phyloP scores from a whole-genome alignment of 805 yeast genomes.

The Ogataea trehalophila region DNA sequence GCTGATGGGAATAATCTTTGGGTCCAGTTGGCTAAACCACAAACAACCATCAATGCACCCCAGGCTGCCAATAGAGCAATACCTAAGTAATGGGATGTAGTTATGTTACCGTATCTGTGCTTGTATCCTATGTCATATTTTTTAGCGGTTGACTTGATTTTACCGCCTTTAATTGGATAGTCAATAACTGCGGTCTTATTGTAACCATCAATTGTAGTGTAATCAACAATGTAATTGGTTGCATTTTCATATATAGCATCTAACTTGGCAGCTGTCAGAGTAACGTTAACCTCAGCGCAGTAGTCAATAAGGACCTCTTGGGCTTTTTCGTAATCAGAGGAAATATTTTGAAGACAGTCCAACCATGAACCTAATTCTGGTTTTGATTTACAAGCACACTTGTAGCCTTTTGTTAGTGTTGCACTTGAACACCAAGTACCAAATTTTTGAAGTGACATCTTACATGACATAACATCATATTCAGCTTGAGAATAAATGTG shows the following conservation, averaged over 20 bases:
- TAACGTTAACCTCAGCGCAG: conserved; percentile 17
- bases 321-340: conserved; percentile 11
- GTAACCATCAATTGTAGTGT: conserved; percentile 27
- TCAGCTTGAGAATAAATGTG: conserved; percentile 11
- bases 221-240: conserved; percentile 33
- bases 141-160: conserved; percentile 18
- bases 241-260: conserved; percentile 38
- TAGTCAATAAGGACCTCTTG: conserved; percentile 18
- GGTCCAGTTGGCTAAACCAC: conserved; percentile 39
- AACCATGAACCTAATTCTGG: conserved; percentile 28
- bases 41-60: conserved; percentile 39
- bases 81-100: conserved; percentile 42
- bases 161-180: conserved; percentile 32
- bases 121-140: conserved; percentile 22
- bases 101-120: conserved; percentile 32
- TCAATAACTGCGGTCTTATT: conserved; percentile 27
- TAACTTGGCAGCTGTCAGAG: conserved; percentile 31
- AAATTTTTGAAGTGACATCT: conserved; percentile 13
- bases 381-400: conserved; percentile 23
- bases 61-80: conserved; percentile 45
- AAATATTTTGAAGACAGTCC: conserved; percentile 20
- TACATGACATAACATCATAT: conserved; percentile 17
- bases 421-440: conserved; percentile 17
- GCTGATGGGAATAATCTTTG: conserved; percentile 35
- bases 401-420: conserved; percentile 1